Base-by-base conservation (phyloP, 148 eudicot species). In the Euryodendron excelsum region DNA sequence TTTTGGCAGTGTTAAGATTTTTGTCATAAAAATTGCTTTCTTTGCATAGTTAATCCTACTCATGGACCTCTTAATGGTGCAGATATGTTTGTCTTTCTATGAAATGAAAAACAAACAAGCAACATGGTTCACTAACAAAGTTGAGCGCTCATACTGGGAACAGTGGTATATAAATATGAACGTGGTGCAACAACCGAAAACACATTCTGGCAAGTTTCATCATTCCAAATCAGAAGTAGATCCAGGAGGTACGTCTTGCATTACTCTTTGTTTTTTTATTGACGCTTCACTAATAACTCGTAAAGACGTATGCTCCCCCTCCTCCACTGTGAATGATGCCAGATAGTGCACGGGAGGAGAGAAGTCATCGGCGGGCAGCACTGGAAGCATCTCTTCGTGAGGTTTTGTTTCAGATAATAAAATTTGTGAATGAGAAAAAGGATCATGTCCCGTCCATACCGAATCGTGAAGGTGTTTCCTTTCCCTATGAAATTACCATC, bases 151-250 rank as follows among this genome's bases (percentile, higher is more conserved):
- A 55, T 81, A 89, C 78, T 96, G 99, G 99, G 99, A 96, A 74
- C 99, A 93, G 30, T 96, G 99, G 99, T 90, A 89, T 73, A 86
- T 96, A 78, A 91, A 96, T 86, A 78, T 96, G 88, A 91, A 91
- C 82, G 98, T 96, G 75, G 92, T 84, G 5, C 97, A 88, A 72
- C 93, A 90, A 73, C 89, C 85, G 23, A 93, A 89, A 86, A 78
- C 88, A 67, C 92, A 87, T 77, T 86, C 90, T 70, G 82, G 91
- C 83, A 93, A 96, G 84, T 86, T 92, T 77, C 87, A 86, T 77
- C 89, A 87, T 79, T 90, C 99, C 76, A 96, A 96, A 88, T 67
- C 86, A 31, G 83, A 80, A 33, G 81, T 96, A 73, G 97, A 90
- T 77, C 87, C 97, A 18, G 94, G 97, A 92, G 98, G 99, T 96